phyloP scores from a whole-genome alignment of 2,329 filamentous ascomycete genomes.

The Pseudogymnoascus sp. region DNA sequence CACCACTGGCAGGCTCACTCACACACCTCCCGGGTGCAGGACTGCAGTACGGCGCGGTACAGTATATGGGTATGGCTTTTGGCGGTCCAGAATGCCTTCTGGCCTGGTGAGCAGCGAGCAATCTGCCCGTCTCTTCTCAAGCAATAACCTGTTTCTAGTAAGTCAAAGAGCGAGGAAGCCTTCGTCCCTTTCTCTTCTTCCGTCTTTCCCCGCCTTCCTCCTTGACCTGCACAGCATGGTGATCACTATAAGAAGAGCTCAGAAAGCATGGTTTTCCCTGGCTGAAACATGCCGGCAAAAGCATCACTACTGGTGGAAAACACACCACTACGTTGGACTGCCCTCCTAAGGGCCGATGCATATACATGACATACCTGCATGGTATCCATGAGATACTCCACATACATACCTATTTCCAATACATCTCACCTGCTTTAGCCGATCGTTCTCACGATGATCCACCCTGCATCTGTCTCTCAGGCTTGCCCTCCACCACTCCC shows the following conservation, averaged over 20 bases:
- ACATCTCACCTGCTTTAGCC: background rate
- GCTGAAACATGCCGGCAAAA: background rate
- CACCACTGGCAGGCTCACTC: background rate
- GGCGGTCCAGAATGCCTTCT: background rate
- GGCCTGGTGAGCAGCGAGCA: background rate
- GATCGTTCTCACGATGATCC: constrained; percentile 1
- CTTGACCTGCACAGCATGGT: background rate
- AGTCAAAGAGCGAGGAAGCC: background rate
- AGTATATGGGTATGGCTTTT: background rate
- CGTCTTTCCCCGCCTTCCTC: background rate
- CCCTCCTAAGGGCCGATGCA: background rate
- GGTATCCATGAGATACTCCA: background rate
- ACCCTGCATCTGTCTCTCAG: background rate
- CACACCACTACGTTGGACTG: background rate
- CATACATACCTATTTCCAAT: background rate
- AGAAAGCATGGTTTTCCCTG: background rate
- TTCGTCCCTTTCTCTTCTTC: background rate
- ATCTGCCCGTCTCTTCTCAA: background rate
- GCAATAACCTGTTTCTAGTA: background rate
- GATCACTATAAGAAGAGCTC: background rate
- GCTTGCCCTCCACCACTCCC: background rate
- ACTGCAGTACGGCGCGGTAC: background rate
- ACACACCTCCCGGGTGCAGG: background rate
- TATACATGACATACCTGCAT: background rate
- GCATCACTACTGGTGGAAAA: background rate